These are phyloP conservation scores for Fusarium praegraminearum DNA, from an alignment of 2,329 filamentous ascomycete species.

Conservation along the genomic window DNA sequence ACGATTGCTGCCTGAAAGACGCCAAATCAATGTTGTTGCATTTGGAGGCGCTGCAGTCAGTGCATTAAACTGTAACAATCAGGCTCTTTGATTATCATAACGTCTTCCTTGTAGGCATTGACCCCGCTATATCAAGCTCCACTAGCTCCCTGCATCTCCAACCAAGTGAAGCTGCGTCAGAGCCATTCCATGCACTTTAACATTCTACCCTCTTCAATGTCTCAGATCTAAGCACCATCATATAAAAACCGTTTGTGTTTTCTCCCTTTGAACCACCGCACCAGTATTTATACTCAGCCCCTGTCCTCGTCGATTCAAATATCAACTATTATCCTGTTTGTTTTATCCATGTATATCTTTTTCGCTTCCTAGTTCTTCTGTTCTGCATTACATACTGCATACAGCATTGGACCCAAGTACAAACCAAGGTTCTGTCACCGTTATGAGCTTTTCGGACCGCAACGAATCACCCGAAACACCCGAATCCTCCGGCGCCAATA, in stretches of 20 bases:
- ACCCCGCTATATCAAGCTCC: conserved; percentile 38
- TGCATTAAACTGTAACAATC: conserved; percentile 10
- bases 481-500: conserved; percentile 43
- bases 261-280: not conserved
- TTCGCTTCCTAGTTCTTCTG: conserved; percentile 8
- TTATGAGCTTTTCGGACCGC: conserved; percentile 43
- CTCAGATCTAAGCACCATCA: conserved; percentile 22
- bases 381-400: not conserved
- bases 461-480: conserved; percentile 41
- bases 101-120: conserved; percentile 8
- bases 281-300: not conserved
- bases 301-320: not conserved
- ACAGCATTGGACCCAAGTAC: not conserved
- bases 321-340: conserved; percentile 8
- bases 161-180: conserved; percentile 12
- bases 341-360: conserved; percentile 7
- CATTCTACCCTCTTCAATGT: conserved; percentile 15
- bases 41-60: not conserved
- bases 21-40: not conserved
- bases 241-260: conserved; percentile 2
- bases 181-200: conserved; percentile 1
- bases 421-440: not conserved
- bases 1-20: conserved; percentile 17
- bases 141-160: conserved; percentile 31
- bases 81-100: conserved; percentile 11